phyloP scores from a whole-genome alignment of 2,329 filamentous ascomycete species.

The Botryosphaeria dothidea region DNA sequence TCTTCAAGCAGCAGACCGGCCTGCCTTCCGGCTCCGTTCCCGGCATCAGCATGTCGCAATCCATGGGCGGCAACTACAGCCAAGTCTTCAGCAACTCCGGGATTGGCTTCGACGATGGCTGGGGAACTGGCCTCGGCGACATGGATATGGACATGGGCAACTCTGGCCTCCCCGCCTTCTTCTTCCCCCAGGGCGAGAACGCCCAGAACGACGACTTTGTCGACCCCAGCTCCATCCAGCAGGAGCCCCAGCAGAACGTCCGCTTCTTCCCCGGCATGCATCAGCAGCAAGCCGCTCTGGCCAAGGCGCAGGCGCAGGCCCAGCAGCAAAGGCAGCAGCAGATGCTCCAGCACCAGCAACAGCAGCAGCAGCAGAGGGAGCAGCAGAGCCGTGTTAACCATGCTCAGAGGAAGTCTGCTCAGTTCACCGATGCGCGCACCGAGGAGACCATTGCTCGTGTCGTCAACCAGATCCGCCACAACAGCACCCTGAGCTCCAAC shows the following conservation, averaged over 20 bases:
- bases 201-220: slow-evolving; percentile 58
- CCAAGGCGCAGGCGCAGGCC: slow-evolving; percentile 34
- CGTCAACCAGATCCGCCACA: slow-evolving; percentile 85
- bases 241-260: slow-evolving; percentile 60
- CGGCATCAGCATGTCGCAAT: slow-evolving; percentile 65
- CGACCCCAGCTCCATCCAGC: slow-evolving; percentile 73
- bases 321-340: slow-evolving; percentile 58
- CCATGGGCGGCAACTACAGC: slow-evolving; percentile 33
- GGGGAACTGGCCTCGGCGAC: slow-evolving; percentile 55
- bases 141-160: slow-evolving; percentile 64
- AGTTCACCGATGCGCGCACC: slow-evolving; percentile 46
- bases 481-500: slow-evolving; percentile 59
- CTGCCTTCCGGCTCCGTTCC: slow-evolving; percentile 82
- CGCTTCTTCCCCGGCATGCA: slow-evolving; percentile 93
- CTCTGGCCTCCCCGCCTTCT: slow-evolving; percentile 58
- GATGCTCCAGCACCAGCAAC: slow-evolving; percentile 46
- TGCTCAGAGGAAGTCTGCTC: slow-evolving; percentile 34
- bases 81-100: slow-evolving; percentile 57
- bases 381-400: slow-evolving; percentile 29
- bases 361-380: slow-evolving; percentile 38
- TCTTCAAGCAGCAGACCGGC: slow-evolving; percentile 94
- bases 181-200: slow-evolving; percentile 55
- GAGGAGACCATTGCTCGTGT: slow-evolving; percentile 95
- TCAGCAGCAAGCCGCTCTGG: slow-evolving; percentile 73
- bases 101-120: slow-evolving; percentile 67